A percentile compares a stretch with the other conserved stretches of the same genome.
These are phyloP conservation scores for Dichomitus squalens DNA, from an alignment of 1,284 basidiomycete genomes.

Conservation along the genomic window DNA sequence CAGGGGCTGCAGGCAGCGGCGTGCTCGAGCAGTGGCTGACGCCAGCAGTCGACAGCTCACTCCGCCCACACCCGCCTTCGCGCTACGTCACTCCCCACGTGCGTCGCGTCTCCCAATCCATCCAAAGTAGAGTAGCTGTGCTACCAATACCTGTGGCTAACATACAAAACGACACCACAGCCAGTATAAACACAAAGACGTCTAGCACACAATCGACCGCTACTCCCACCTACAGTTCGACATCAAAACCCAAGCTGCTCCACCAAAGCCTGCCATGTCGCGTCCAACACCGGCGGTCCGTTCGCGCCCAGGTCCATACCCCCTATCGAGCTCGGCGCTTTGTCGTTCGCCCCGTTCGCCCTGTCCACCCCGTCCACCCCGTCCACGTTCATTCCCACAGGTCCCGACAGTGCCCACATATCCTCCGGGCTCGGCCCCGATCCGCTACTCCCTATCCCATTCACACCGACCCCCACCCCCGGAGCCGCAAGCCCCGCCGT, in stretches of 20 bases:
- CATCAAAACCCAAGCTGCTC: slow-evolving; percentile 68
- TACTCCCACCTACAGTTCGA: no score
- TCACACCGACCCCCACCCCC: not conserved
- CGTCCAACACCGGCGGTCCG: slow-evolving; percentile 44
- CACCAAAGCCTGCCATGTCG: slow-evolving; percentile 67
- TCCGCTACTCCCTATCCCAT: not conserved
- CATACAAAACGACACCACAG: no score
- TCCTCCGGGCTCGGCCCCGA: not conserved
- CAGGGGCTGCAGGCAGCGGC: not conserved
- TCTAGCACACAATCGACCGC: no score
- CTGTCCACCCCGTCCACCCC: not conserved
- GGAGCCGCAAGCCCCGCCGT: not conserved
- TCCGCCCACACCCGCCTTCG: no score
- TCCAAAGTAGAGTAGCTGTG: no score
- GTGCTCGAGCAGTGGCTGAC: no score
- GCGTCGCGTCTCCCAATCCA: slow-evolving; percentile 14
- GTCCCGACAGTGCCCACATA: not conserved
- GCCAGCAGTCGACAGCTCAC: no score
- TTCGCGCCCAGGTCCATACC: not conserved
- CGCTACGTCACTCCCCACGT: slow-evolving; percentile 31
- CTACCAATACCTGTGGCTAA: not conserved
- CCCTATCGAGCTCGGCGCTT: not conserved
- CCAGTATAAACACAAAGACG: no score
- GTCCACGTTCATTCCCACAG: not conserved
- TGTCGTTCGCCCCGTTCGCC: not conserved